phyloP scores from a whole-genome alignment of 1,284 basidiomycete species.

The Amylostereum chailletii region DNA sequence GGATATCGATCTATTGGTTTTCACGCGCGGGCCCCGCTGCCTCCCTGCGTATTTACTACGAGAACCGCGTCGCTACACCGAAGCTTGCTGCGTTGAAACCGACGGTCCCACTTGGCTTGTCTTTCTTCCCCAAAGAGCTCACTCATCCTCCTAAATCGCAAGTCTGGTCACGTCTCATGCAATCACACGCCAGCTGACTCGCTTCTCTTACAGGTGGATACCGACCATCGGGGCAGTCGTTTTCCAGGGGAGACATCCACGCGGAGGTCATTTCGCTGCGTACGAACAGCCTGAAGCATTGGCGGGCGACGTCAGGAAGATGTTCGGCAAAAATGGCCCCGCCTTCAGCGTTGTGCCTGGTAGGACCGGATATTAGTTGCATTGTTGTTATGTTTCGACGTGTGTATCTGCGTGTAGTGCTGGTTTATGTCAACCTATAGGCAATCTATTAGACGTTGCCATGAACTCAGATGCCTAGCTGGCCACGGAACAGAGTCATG shows the following conservation, averaged over 20 bases:
- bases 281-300: conserved; percentile 10
- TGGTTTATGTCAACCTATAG: no score
- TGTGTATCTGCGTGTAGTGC: no score
- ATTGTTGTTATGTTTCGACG: no score
- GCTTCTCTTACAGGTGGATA: conserved; percentile 2
- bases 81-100: conserved; percentile 5
- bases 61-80: conserved; percentile 15
- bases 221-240: conserved; percentile 6
- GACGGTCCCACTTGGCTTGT: conserved; percentile 36
- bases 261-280: conserved; percentile 13
- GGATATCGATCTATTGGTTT: conserved; percentile 54
- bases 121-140: conserved; percentile 41
- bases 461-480: no score
- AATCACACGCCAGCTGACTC: neutral
- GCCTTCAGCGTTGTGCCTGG: neutral
- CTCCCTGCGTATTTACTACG: conserved; percentile 47
- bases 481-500: no score
- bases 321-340: conserved; percentile 9
- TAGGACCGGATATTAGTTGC: no score
- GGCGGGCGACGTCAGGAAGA: conserved; percentile 7
- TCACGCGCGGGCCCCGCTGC: conserved; percentile 46
- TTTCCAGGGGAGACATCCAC: conserved; percentile 6
- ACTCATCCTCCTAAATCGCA: conserved; percentile 27
- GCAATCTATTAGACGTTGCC: no score
- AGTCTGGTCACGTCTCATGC: conserved; percentile 10